These are phyloP conservation scores for Candida corydali DNA, from an alignment of 805 yeast genomes.

Conservation along the genomic window DNA sequence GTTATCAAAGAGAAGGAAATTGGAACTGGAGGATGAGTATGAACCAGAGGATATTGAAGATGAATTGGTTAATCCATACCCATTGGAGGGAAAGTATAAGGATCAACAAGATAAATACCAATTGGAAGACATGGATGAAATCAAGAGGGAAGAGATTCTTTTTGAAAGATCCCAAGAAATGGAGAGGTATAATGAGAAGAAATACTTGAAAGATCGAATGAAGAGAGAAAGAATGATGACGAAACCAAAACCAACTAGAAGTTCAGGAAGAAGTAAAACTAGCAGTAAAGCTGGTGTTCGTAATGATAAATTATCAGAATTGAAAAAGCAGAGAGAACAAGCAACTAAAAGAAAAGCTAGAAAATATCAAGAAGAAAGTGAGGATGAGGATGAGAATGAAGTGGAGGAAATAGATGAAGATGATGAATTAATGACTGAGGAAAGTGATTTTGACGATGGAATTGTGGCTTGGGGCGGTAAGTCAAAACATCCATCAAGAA, in stretches of 20 bases:
- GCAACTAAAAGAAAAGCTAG: conserved; percentile 41
- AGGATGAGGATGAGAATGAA: conserved; percentile 37
- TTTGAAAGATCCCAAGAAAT: conserved; percentile 91
- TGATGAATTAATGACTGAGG: conserved; percentile 36
- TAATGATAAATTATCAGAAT: conserved; percentile 60
- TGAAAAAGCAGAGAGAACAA: conserved; percentile 72
- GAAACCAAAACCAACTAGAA: conserved; percentile 29
- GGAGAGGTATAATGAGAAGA: conserved; percentile 83
- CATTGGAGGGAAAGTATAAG: conserved; percentile 86
- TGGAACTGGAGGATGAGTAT: conserved; percentile 21
- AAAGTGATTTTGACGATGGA: conserved; percentile 24
- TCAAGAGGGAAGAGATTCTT: conserved; percentile 84
- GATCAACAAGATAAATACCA: conserved; percentile 71
- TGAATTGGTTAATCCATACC: conserved; percentile 68
- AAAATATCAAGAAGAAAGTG: conserved; percentile 35
- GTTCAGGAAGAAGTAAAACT: conserved; percentile 31
- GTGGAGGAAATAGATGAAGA: conserved; percentile 40
- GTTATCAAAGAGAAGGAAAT: conserved; percentile 9
- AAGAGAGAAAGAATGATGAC: conserved; percentile 41
- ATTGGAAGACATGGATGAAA: conserved; percentile 76
- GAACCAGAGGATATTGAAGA: conserved; percentile 31
- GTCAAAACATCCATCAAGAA: conserved; percentile 16
- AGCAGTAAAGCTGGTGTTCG: conserved; percentile 32
- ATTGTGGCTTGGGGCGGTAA: conserved; percentile 32
- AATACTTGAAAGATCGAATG: conserved; percentile 79